These are phyloP conservation scores for Trypanosoma mega DNA, from an alignment of 208 protist species.

Conservation along the genomic window DNA sequence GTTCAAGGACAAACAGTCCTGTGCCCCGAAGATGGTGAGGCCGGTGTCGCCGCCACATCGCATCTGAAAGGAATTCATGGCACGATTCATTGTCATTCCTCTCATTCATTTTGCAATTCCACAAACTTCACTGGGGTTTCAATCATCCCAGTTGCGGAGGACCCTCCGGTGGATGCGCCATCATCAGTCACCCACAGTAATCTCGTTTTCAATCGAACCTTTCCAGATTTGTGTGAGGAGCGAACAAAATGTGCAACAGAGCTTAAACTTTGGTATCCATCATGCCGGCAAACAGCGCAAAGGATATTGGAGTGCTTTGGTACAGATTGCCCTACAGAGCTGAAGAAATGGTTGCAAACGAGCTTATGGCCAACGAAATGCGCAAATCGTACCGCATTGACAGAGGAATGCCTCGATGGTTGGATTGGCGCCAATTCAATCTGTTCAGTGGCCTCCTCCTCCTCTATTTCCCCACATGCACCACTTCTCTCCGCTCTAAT, in stretches of 20 bases:
- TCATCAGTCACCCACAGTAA: neutral
- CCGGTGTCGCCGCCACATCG: conserved; percentile 33
- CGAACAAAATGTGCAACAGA: conserved; percentile 12
- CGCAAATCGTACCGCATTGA: conserved; percentile 11
- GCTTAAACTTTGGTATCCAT: conserved; percentile 14
- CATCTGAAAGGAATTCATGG: conserved; percentile 42
- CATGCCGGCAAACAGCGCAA: conserved; percentile 22
- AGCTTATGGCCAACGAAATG: conserved; percentile 12
- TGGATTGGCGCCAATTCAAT: conserved; percentile 36
- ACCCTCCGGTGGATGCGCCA: neutral
- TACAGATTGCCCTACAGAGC: conserved; percentile 19
- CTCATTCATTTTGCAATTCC: neutral
- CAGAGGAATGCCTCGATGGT: conserved; percentile 34
- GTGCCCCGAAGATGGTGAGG: conserved; percentile 39
- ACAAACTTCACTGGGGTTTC: conserved; percentile 11
- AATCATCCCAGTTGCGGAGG: neutral
- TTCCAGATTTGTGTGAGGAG: conserved; percentile 8
- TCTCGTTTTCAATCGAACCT: neutral
- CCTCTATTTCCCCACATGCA: neutral
- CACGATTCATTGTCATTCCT: conserved; percentile 15
- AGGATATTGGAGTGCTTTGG: conserved; percentile 34
- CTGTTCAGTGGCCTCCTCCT: conserved; percentile 25
- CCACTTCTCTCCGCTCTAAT: neutral
- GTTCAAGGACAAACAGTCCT: conserved; percentile 47
- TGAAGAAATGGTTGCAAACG: conserved; percentile 18